Conservation (phyloP, 441 rosid species). For the Pelargonium cotyledonis region DNA sequence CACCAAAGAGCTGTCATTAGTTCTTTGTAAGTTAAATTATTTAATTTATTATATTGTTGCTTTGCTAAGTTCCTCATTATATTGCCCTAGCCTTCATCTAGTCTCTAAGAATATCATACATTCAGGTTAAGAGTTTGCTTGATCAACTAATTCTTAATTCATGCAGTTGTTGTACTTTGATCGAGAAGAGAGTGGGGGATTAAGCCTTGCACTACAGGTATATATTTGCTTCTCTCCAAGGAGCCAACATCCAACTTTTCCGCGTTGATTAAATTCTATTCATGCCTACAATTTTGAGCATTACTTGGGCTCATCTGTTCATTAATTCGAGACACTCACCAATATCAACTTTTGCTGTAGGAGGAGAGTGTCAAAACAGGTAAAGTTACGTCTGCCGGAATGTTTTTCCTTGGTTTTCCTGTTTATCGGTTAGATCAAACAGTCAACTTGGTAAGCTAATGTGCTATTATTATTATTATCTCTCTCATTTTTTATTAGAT, state of each 20-base stretch:
- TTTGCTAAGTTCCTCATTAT: not conserved
- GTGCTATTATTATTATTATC: conserved; percentile 4
- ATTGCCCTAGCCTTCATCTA: not conserved
- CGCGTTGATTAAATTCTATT: not conserved
- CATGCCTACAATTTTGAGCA: not conserved
- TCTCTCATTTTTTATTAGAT: not conserved
- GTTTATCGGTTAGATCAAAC: conserved; percentile 78
- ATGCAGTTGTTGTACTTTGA: conserved; percentile 79
- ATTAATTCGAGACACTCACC: not conserved
- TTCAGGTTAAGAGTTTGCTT: not conserved
- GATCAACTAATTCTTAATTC: not conserved
- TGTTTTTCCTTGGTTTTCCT: conserved; percentile 93
- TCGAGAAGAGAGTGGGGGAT: conserved; percentile 62
- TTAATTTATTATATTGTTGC: not conserved
- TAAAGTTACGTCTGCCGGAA: conserved; percentile 79
- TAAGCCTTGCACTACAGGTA: conserved; percentile 92
- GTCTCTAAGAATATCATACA: not conserved
- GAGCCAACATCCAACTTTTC: not conserved
- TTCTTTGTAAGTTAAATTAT: not conserved
- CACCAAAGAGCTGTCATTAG: not conserved
- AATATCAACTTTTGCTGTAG: conserved; percentile 26
- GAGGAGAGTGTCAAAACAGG: conserved; percentile 81
- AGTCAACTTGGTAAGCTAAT: conserved; percentile 50
- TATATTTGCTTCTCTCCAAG: not conserved
- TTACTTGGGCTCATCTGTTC: not conserved